Base-by-base conservation (phyloP, 768 basidiomycete genomes). In the Amanita inopinata region DNA sequence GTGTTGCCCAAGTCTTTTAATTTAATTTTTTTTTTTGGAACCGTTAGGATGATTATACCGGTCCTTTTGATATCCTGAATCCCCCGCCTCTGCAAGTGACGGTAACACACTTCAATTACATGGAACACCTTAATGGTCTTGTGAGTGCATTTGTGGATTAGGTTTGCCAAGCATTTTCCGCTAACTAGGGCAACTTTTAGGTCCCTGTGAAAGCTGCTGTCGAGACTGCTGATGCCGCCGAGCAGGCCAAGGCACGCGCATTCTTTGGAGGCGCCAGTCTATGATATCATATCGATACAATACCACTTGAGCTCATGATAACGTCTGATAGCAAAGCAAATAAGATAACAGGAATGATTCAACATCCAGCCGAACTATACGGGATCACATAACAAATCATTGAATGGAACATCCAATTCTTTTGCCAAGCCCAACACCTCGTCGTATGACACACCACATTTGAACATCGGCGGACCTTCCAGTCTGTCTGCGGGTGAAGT, bases 301-400 rank as follows among this genome's bases (percentile, higher is more conserved):
- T n/a, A n/a, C n/a, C n/a, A n/a, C n/a, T n/a, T n/a, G n/a, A n/a
- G n/a, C n/a, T n/a, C n/a, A n/a, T n/a, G n/a, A n/a, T n/a, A n/a
- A n/a, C n/a, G n/a, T n/a, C n/a, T n/a, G n/a, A n/a, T n/a, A n/a
- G n/a, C n/a, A n/a, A n/a, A n/a, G n/a, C n/a, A n/a, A n/a, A n/a
- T n/a, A n/a, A n/a, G n/a, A n/a, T n/a, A n/a, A n/a, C n/a, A n/a
- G n/a, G n/a, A n/a, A n/a, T n/a, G n/a, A n/a, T n/a, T n/a, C n/a
- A n/a, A n/a, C n/a, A n/a, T n/a, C n/a, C n/a, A n/a, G n/a, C n/a
- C n/a, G n/a, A n/a, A n/a, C 40, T 46, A 70, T 5, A 61, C 54
- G 5, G 71, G 67, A 52, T 87, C 83, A 78, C 83, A 88, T 50
- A 88, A 58, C 25, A 84, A 50, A 49, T 87, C 83, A 45, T 74